Evolutionary conservation across 2,329 filamentous ascomycete species (phyloP).

Genomic region (Aspergillus caelatus): DNA sequence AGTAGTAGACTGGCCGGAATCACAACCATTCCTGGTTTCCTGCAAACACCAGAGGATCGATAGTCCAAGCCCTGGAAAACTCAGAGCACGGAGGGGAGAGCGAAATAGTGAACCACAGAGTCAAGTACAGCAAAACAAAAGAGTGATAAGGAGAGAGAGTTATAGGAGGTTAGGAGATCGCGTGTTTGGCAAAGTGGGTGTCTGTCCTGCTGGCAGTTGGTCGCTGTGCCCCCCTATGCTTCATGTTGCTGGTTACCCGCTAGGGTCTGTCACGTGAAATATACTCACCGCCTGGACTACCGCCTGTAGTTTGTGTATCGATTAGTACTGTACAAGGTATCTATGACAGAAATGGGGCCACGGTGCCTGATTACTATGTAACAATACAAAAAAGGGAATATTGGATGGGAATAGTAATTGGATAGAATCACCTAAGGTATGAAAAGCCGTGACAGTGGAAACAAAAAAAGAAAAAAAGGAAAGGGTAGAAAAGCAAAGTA

Average conservation of each 20-base stretch:
- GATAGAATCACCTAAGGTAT: neutral
- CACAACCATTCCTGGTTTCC: constrained; percentile 33
- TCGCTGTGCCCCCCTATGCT: constrained; percentile 31
- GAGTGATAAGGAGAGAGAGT: constrained; percentile 3
- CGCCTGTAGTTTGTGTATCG: constrained; percentile 16
- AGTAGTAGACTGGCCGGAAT: constrained; percentile 36
- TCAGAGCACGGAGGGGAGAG: constrained; percentile 4
- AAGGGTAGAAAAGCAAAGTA: neutral
- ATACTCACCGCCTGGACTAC: constrained; percentile 19
- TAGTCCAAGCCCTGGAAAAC: neutral
- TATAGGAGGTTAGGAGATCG: constrained; percentile 19
- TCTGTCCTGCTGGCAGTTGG: constrained; percentile 32
- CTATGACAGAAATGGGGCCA: neutral
- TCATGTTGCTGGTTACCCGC: constrained; percentile 25
- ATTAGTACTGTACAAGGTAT: constrained; percentile 9
- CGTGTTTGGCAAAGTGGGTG: constrained; percentile 29
- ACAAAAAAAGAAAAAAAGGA: neutral
- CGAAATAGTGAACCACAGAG: neutral
- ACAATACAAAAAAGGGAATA: neutral
- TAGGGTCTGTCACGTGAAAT: constrained; percentile 25
- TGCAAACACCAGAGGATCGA: constrained; percentile 11
- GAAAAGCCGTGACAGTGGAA: neutral
- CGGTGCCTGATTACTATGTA: neutral
- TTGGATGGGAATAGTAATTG: neutral
- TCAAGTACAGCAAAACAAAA: constrained; percentile 5